phyloP scores from a whole-genome alignment of 306 rosid genomes.

The Fagus crenata region DNA sequence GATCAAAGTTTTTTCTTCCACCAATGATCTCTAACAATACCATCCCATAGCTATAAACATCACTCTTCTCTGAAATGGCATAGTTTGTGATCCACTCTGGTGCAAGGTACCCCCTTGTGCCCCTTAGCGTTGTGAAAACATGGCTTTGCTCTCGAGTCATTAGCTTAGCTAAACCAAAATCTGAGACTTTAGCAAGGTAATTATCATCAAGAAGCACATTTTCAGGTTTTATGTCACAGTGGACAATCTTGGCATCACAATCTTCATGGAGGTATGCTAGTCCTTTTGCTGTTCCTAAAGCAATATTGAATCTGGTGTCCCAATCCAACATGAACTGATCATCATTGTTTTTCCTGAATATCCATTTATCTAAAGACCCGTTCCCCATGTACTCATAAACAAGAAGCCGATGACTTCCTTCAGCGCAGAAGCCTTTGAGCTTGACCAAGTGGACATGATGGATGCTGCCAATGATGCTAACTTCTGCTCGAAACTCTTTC shows the following conservation, averaged over 20 bases:
- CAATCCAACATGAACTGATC: conserved; percentile 60
- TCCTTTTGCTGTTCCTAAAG: conserved; percentile 89
- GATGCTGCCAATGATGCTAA: conserved; percentile 90
- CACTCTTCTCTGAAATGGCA: conserved; percentile 93
- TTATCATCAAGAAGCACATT: conserved; percentile 82
- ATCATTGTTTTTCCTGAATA: conserved; percentile 56
- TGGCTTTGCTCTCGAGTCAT: conserved; percentile 88
- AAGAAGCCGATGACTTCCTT: conserved; percentile 75
- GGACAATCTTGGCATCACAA: conserved; percentile 84
- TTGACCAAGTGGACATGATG: conserved; percentile 85
- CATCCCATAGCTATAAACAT: conserved; percentile 90
- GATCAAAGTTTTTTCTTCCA: conserved; percentile 80
- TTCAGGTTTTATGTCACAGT: conserved; percentile 93
- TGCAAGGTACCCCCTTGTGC: conserved; percentile 88
- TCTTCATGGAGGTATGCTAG: conserved; percentile 88
- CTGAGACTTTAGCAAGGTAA: conserved; percentile 79
- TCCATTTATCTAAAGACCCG: conserved; percentile 85
- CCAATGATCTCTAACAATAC: conserved; percentile 78
- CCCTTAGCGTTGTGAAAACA: conserved; percentile 85
- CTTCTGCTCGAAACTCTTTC: conserved; percentile 94
- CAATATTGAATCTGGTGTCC: conserved; percentile 76
- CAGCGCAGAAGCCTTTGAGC: conserved; percentile 85
- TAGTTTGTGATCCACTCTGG: conserved; percentile 97
- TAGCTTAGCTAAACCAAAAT: conserved; percentile 86
- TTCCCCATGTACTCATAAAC: conserved; percentile 86